Evolutionary conservation across 1,284 basidiomycete species (phyloP).

Genomic region (Mrakiaceae sp.): DNA sequence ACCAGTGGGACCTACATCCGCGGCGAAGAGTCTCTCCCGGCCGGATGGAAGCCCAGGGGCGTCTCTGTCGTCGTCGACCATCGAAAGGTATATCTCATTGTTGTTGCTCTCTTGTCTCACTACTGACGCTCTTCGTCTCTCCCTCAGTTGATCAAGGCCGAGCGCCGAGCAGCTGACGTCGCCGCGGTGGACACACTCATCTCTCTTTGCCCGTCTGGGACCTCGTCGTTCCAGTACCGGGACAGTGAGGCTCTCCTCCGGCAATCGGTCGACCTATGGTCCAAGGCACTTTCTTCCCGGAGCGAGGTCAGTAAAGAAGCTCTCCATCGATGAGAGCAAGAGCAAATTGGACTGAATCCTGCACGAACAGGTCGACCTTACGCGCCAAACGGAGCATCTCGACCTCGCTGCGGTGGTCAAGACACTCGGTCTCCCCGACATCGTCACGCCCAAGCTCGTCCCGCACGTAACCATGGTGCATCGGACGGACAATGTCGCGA

Average conservation of each 20-base stretch:
- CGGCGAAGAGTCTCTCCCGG: slow-evolving; percentile 67
- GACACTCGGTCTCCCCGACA: background rate
- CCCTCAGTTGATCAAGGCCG: slow-evolving; percentile 52
- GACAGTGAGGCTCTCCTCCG: too few relatives aligned
- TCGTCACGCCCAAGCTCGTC: slow-evolving; percentile 25
- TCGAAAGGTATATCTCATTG: background rate
- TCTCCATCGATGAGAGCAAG: too few relatives aligned
- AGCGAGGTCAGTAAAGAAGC: too few relatives aligned
- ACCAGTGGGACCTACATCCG: slow-evolving; percentile 86
- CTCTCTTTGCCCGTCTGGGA: background rate
- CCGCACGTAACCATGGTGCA: slow-evolving; percentile 49
- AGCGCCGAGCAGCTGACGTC: slow-evolving; percentile 70
- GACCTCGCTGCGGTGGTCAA: slow-evolving; percentile 1
- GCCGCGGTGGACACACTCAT: slow-evolving; percentile 74
- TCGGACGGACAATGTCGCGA: slow-evolving; percentile 54
- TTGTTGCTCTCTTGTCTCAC: too few relatives aligned
- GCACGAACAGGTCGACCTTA: background rate
- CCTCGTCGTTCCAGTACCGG: background rate
- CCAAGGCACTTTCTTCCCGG: too few relatives aligned
- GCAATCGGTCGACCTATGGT: too few relatives aligned
- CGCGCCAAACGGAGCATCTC: background rate
- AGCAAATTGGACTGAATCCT: too few relatives aligned
- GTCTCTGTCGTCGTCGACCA: slow-evolving; percentile 81
- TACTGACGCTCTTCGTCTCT: too few relatives aligned
- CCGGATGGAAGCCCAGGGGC: slow-evolving; percentile 74